Percentiles rank a stretch among this genome's conserved stretches.
These are phyloP conservation scores for Anisodus tanguticus DNA, from an alignment of 257 asterid species.

Conservation along the genomic window DNA sequence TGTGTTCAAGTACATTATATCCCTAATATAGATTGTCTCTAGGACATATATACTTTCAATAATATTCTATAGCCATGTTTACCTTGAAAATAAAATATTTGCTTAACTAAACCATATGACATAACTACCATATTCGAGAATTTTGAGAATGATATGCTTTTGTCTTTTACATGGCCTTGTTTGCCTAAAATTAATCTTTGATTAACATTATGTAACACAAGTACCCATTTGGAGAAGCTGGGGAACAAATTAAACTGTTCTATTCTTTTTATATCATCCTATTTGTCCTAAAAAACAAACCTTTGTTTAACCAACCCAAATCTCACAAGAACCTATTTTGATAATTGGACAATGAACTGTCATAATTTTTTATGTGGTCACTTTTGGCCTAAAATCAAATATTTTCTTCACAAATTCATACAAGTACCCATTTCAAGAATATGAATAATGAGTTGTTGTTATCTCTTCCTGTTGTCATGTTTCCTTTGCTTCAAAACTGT, in stretches of 20 bases:
- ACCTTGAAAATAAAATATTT: background rate
- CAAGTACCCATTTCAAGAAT: background rate
- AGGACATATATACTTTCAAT: too few species aligned
- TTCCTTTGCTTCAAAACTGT: background rate
- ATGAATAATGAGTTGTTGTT: background rate
- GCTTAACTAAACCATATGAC: background rate
- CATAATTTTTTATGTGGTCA: background rate
- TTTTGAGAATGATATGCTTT: background rate
- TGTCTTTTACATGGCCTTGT: background rate
- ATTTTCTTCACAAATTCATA: background rate
- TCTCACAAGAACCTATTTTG: background rate
- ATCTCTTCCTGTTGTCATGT: background rate
- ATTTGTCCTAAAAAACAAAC: background rate
- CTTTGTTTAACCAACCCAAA: background rate
- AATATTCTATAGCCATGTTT: background rate
- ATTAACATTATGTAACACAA: background rate
- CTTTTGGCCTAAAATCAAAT: background rate
- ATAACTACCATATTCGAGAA: background rate
- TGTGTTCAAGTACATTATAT: too few species aligned
- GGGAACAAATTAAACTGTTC: too few species aligned
- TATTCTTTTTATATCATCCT: background rate
- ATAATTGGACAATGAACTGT: background rate
- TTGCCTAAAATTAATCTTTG: background rate
- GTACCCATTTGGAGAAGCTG: background rate
- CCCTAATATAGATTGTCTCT: too few species aligned